phyloP scores from a whole-genome alignment of 1,284 basidiomycete species.

The Malassezia equina region DNA sequence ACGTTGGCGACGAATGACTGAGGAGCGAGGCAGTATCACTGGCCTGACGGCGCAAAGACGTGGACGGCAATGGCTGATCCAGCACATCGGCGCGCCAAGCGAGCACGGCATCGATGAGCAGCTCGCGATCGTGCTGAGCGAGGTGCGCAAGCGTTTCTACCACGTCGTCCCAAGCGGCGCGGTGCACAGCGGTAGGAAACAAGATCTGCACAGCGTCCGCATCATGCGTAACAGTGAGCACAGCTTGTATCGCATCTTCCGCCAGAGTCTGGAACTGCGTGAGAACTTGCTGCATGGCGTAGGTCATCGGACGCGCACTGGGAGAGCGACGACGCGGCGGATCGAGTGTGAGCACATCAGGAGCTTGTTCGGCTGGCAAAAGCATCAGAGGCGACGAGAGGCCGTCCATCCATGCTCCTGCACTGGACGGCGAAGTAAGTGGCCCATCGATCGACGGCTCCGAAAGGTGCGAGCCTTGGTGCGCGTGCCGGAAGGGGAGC shows the following conservation, averaged over 20 bases:
- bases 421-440: conserved; percentile 7
- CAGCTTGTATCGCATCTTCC: conserved; percentile 22
- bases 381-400: background rate
- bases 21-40: conserved; percentile 10
- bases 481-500: conserved; percentile 2
- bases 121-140: conserved; percentile 69
- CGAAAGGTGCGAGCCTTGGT: conserved; percentile 12
- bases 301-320: conserved; percentile 24
- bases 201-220: conserved; percentile 49
- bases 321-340: background rate
- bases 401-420: background rate
- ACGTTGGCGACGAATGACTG: background rate
- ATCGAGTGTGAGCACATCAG: background rate
- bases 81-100: conserved; percentile 59
- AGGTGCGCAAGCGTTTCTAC: conserved; percentile 74
- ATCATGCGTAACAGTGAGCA: conserved; percentile 25
- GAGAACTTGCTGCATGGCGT: conserved; percentile 40
- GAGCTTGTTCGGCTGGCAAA: background rate
- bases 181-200: conserved; percentile 56
- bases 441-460: conserved; percentile 8
- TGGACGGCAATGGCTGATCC: conserved; percentile 19
- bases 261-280: conserved; percentile 33
- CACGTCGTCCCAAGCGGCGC: conserved; percentile 67
- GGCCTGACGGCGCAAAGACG: conserved; percentile 21
- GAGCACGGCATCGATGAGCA: conserved; percentile 74